Conservation (phyloP, 2,329 filamentous ascomycete species). For the Parasarocladium wereldwijsianum region DNA sequence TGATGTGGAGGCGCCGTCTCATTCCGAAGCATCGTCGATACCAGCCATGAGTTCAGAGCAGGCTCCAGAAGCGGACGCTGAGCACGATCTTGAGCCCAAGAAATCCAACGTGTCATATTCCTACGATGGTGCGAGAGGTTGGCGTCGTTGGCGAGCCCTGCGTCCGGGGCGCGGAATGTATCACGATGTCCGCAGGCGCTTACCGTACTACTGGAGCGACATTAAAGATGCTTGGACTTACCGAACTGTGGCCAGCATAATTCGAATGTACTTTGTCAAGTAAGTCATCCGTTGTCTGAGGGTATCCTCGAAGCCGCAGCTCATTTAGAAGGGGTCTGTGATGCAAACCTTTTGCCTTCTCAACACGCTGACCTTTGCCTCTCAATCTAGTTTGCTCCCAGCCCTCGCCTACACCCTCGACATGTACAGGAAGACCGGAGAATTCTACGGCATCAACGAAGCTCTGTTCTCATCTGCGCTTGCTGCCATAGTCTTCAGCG, state of each 20-base stretch:
- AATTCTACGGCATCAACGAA: constrained; percentile 42
- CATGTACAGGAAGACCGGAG: constrained; percentile 38
- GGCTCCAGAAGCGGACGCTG: too few species aligned
- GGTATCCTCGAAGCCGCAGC: too few species aligned
- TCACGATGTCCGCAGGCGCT: constrained; percentile 32
- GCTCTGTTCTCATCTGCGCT: constrained; percentile 37
- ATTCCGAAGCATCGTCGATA: too few species aligned
- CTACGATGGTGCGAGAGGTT: constrained; percentile 21
- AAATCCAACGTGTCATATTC: constrained; percentile 10
- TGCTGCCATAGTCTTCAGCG: constrained; percentile 38
- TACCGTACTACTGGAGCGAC: constrained; percentile 42
- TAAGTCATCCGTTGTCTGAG: constrained; percentile 4
- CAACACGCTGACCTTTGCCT: neutral
- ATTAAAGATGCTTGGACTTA: constrained; percentile 39
- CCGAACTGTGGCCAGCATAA: constrained; percentile 34
- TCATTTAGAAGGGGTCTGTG: too few species aligned
- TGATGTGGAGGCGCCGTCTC: too few species aligned
- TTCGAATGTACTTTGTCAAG: constrained; percentile 42
- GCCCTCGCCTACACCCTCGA: constrained; percentile 43
- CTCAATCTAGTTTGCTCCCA: constrained; percentile 28
- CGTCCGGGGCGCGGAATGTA: constrained; percentile 36
- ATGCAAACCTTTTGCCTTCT: too few species aligned
- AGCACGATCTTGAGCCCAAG: too few species aligned
- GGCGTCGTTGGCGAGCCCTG: constrained; percentile 24
- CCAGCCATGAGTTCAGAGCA: too few species aligned